Base-by-base conservation (phyloP, 1,284 basidiomycete genomes). In the Crepidotus sp. region DNA sequence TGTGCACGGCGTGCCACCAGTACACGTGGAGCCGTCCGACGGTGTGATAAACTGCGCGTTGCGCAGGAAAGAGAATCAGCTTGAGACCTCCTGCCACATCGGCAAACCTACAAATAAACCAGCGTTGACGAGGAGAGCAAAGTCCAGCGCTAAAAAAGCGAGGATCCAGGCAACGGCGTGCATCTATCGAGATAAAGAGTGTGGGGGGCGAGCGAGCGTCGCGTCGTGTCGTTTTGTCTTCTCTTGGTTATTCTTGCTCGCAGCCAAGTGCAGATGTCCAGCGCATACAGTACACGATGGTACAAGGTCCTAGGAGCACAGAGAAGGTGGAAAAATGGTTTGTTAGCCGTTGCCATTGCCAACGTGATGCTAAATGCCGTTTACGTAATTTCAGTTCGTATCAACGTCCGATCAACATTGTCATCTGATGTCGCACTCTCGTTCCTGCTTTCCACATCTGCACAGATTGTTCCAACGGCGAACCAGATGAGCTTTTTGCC, bases 11-110 rank as follows among this genome's bases (percentile, higher is more conserved):
- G 74, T 57, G 9, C 74, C 77, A 21, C 61, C 80, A 33, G 60
- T 60, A 55, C 77, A 82, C 4, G 60, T 60, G 3, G 69, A 65
- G 27, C 61, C 54, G 34, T 56, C 41, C 4, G 57, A 44, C 13
- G 81, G 81, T 38, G 65, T 48, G 26, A 70, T 65, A 33, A 82
- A 67, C 80, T 83, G 46, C n/a, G 4, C 10, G 10, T 13, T 18
- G 18, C 3, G 40, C 3, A n/a, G 21, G 3, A 18, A 14, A 24
- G 10, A 9, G 10, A 36, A 26, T 45, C 10, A 45, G 43, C 14
- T 10, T 3, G 6, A 3, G 37, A 24, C n/a, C 18, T 6, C 18
- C 8, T 7, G 14, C 4, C 7, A 13, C 10, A 3, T 14, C 13
- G 19, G 2, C 7, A n/a, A 17, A 40, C 44, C 18, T 34, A 46